Percentiles rank a stretch among this genome's conserved stretches.
Evolutionary conservation across 208 protist genomes (phyloP).

Genomic region (Trypanosomatidae sp.): DNA sequence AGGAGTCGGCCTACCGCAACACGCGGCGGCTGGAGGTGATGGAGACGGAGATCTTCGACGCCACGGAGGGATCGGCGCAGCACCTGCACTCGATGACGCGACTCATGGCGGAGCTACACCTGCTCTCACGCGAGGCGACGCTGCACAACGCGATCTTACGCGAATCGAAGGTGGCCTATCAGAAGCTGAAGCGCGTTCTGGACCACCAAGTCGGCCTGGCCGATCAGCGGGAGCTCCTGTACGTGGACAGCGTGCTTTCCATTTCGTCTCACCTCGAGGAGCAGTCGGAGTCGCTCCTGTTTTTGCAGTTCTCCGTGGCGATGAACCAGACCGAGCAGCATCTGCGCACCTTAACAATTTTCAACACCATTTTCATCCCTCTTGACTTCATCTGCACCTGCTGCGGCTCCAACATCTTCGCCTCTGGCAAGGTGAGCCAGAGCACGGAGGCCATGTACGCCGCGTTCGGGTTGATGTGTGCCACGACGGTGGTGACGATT

Average conservation of each 20-base stretch:
- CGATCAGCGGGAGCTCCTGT: slow-evolving; percentile 36
- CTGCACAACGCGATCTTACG: slow-evolving; percentile 44
- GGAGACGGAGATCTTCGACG: neutral
- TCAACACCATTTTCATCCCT: slow-evolving; percentile 63
- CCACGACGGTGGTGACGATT: too few species aligned
- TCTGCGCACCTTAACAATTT: slow-evolving; percentile 60
- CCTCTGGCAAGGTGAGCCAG: slow-evolving; percentile 4
- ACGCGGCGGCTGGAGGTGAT: neutral
- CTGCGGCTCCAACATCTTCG: slow-evolving; percentile 43
- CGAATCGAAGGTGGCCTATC: slow-evolving; percentile 41
- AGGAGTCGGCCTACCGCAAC: neutral
- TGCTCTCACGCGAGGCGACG: slow-evolving; percentile 40
- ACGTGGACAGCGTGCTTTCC: slow-evolving; percentile 37
- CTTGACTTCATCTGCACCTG: slow-evolving; percentile 54
- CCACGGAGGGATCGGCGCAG: neutral
- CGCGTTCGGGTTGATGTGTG: slow-evolving; percentile 22
- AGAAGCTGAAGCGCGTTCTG: slow-evolving; percentile 33
- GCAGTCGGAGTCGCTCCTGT: slow-evolving; percentile 52
- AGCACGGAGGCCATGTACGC: slow-evolving; percentile 9
- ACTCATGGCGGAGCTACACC: slow-evolving; percentile 45
- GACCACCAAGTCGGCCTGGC: slow-evolving; percentile 14
- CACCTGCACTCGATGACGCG: slow-evolving; percentile 22
- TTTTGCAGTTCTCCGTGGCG: slow-evolving; percentile 59
- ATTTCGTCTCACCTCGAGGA: slow-evolving; percentile 47
- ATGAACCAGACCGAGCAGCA: slow-evolving; percentile 54